A percentile compares a stretch with the other conserved stretches of the same genome.
Conservation (phyloP, 2,329 filamentous ascomycete genomes). For the Bipolaris sorokiniana region DNA sequence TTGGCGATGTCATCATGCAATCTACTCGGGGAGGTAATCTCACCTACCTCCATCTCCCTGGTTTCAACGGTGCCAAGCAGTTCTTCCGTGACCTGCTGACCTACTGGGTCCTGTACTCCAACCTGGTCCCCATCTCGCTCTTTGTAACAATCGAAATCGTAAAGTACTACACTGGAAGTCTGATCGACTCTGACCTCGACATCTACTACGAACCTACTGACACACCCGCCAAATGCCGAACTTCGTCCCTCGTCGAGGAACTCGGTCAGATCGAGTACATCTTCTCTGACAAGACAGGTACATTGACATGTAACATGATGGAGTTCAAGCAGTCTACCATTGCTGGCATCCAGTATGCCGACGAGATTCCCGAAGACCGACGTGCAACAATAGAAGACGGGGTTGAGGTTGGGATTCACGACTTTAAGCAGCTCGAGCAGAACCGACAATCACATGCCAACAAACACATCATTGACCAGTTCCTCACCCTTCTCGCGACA, state of each 20-base stretch:
- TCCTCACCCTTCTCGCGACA: constrained; percentile 82
- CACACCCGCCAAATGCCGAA: constrained; percentile 93
- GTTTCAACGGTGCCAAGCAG: constrained; percentile 71
- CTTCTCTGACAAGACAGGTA: constrained; percentile 97
- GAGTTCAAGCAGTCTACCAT: constrained; percentile 97
- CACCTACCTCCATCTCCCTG: constrained; percentile 70
- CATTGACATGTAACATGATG: constrained; percentile 98
- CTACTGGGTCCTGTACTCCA: constrained; percentile 98
- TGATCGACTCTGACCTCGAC: constrained; percentile 96
- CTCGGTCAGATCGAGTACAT: constrained; percentile 98
- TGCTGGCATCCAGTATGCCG: constrained; percentile 89
- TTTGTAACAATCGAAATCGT: constrained; percentile 98
- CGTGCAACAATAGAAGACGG: constrained; percentile 80
- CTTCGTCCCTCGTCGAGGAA: constrained; percentile 95
- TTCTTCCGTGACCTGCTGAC: constrained; percentile 96
- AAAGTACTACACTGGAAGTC: constrained; percentile 96
- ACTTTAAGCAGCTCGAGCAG: constrained; percentile 75
- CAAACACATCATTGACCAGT: constrained; percentile 75
- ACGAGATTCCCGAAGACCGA: constrained; percentile 89
- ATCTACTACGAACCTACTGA: constrained; percentile 97
- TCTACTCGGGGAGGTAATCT: constrained; percentile 67
- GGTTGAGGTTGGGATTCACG: constrained; percentile 78
- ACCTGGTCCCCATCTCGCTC: constrained; percentile 93
- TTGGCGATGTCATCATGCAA: constrained; percentile 85
- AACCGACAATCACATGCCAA: constrained; percentile 70